A percentile compares a stretch with the other conserved stretches of the same genome.
Conservation (phyloP, 768 basidiomycete genomes). For the Kwoniella heveanensis region DNA sequence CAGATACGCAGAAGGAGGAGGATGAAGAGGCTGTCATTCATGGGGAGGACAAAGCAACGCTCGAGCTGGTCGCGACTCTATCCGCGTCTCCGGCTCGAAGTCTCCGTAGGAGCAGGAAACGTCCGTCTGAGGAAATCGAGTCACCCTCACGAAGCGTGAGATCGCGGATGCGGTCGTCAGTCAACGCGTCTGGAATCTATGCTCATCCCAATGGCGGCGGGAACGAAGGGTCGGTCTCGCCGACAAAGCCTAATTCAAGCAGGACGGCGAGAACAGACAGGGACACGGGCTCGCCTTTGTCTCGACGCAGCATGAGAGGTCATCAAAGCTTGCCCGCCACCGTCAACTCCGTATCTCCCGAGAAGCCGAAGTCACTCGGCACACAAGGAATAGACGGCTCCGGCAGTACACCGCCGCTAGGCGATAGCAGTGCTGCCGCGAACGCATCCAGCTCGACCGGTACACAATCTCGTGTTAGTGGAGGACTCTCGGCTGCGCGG, state of each 20-base stretch:
- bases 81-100: constrained; percentile 28
- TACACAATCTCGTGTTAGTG: neutral
- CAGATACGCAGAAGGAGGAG: constrained; percentile 9
- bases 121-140: constrained; percentile 3
- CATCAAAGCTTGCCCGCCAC: neutral
- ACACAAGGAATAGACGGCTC: neutral
- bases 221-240: neutral
- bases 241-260: neutral
- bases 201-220: neutral
- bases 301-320: constrained; percentile 6
- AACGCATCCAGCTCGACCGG: constrained; percentile 8
- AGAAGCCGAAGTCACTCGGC: neutral
- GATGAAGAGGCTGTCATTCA: constrained; percentile 11
- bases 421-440: neutral
- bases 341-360: neutral
- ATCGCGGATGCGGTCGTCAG: neutral
- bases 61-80: constrained; percentile 37
- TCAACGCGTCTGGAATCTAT: neutral
- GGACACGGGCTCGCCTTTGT: neutral
- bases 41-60: constrained; percentile 43
- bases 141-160: constrained; percentile 9
- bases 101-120: constrained; percentile 21
- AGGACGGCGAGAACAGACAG: neutral
- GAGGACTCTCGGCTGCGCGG: constrained; percentile 7
- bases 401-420: neutral